Conservation (phyloP, 129 eudicot species). For the Rutidosis leptorrhynchoides region DNA sequence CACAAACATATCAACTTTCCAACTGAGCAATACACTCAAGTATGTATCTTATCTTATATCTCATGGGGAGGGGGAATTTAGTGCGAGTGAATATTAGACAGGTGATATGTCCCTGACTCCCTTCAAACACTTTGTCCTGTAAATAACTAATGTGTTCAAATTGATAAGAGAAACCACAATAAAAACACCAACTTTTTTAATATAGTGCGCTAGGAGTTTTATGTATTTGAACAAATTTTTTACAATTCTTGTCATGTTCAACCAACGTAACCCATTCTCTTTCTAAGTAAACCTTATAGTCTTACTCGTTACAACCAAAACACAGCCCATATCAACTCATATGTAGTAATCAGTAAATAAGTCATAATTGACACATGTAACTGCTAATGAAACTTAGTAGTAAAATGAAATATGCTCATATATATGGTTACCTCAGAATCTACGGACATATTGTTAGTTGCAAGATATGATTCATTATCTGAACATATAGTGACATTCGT, state of each 20-base stretch:
- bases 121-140: background rate
- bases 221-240: background rate
- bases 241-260: background rate
- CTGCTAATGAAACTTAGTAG: background rate
- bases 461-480: slow-evolving; percentile 36
- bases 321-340: background rate
- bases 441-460: slow-evolving; percentile 27
- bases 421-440: slow-evolving; percentile 41
- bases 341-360: background rate
- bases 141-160: background rate
- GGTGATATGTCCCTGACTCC: background rate
- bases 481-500: slow-evolving; percentile 29
- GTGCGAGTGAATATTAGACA: background rate
- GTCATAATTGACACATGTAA: background rate
- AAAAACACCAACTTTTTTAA: background rate
- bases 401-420: background rate
- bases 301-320: background rate
- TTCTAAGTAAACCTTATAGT: background rate
- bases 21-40: background rate
- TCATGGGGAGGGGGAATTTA: background rate
- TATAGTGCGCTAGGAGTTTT: background rate
- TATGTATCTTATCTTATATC: too few relatives aligned
- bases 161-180: background rate
- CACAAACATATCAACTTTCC: background rate
- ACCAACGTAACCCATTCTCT: background rate